These are phyloP conservation scores for Candida ipomoeae DNA, from an alignment of 805 yeast species.

Conservation along the genomic window DNA sequence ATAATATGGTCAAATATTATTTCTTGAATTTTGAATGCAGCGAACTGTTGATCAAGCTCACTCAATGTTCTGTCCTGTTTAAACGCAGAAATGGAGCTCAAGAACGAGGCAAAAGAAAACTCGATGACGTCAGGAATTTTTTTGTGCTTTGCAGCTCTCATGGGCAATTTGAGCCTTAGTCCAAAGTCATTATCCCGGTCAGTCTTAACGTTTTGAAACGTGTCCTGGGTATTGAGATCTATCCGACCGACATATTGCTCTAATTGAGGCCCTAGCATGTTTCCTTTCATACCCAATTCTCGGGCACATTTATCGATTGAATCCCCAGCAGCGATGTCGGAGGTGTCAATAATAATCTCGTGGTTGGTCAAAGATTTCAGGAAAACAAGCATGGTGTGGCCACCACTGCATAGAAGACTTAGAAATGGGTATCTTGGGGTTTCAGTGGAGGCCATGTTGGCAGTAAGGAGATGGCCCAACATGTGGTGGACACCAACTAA, in stretches of 20 bases:
- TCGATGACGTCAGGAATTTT: constrained; percentile 25
- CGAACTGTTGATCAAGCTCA: constrained; percentile 43
- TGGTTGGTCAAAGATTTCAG: constrained; percentile 61
- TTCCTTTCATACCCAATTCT: constrained; percentile 72
- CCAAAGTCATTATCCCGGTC: constrained; percentile 21
- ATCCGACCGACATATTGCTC: constrained; percentile 48
- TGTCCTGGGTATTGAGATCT: constrained; percentile 23
- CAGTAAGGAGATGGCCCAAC: constrained; percentile 81
- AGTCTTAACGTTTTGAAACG: constrained; percentile 21
- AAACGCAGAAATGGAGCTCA: constrained; percentile 46
- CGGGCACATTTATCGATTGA: constrained; percentile 91
- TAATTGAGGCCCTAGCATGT: constrained; percentile 81
- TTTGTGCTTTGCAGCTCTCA: constrained; percentile 28
- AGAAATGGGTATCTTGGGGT: constrained; percentile 54
- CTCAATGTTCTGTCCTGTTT: constrained; percentile 32
- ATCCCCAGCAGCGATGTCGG: constrained; percentile 91
- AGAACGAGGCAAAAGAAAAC: constrained; percentile 78
- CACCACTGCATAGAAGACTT: constrained; percentile 83
- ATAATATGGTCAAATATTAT: constrained; percentile 69
- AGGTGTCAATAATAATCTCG: constrained; percentile 66
- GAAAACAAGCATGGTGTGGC: constrained; percentile 85
- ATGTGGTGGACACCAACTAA: constrained; percentile 91
- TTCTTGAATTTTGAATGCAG: constrained; percentile 60
- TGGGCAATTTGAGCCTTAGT: constrained; percentile 28
- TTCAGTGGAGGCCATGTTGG: constrained; percentile 19